Conservation (phyloP, 2,329 filamentous ascomycete species). For the Trichoderma koningiopsis region DNA sequence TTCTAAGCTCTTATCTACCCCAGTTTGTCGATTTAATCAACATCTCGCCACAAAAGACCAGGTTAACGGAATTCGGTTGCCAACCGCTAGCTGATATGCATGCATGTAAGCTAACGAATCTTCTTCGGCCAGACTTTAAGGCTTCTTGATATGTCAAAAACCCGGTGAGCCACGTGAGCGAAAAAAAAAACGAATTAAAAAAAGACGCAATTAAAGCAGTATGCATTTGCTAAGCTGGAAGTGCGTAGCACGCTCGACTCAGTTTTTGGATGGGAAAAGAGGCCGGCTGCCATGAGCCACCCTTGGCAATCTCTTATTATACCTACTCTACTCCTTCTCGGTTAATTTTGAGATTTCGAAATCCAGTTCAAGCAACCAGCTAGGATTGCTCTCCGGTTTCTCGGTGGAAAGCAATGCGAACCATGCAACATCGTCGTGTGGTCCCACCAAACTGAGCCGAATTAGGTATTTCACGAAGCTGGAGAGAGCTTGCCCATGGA, state of each 20-base stretch:
- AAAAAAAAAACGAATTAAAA: too few relatives aligned
- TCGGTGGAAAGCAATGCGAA: background rate
- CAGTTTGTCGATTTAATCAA: background rate
- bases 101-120: constrained; percentile 4
- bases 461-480: constrained; percentile 1
- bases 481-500: background rate
- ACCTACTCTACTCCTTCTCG: background rate
- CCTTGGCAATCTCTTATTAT: background rate
- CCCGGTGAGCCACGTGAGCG: too few relatives aligned
- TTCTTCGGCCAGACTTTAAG: background rate
- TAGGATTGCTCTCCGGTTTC: background rate
- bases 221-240: too few relatives aligned
- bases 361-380: background rate
- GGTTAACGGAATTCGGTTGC: background rate
- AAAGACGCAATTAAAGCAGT: too few relatives aligned
- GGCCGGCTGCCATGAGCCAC: background rate
- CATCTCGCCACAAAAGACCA: background rate
- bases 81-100: background rate
- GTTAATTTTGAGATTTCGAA: background rate
- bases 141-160: too few relatives aligned
- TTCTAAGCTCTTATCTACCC: background rate
- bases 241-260: too few relatives aligned
- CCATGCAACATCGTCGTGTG: background rate
- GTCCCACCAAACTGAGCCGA: constrained; percentile 1
- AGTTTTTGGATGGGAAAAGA: background rate